Evolutionary conservation across 441 rosid species (phyloP), one percentile per base, ranked within the genome.

Genomic region (Iberis amara): DNA sequence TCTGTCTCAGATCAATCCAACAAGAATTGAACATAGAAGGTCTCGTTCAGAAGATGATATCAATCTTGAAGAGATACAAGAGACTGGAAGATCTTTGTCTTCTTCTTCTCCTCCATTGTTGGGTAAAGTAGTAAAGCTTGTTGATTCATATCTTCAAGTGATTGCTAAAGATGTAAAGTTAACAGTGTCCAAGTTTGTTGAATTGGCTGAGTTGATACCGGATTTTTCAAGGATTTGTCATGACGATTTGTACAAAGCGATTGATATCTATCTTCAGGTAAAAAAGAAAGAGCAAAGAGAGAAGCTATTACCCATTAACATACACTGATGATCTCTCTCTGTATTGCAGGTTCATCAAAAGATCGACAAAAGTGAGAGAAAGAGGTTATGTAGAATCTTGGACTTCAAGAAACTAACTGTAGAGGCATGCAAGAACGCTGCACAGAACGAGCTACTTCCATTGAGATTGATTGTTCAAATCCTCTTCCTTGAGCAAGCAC

Each of bases 41-140:
- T 91, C 96, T 4, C 77, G 81, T 28, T 91, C 96, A 0, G 95
- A 94, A 1, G 96, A 90, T 67, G 82, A 85, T 59, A 81, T 86
- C 23, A 75, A 79, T 62, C 51, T 77, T 14, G 59, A 64, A 5
- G 96, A 81, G 71, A 80, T 85, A 59, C 96, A 85, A 32, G 96
- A 82, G 62, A 79, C 84, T 42, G 71, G 95, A 55, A 73, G 90
- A 58, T 78, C 86, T 48, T 2, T 48, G 1, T 77, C 86, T 69
- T 74, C 83, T 33, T 75, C 84, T 54, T 78, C 82, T 10, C 76
- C 79, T 59, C 70, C 85, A 41, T 69, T 81, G 45, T 78, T 78
- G 68, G 38, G 68, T 32, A 83, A 80, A 64, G 85, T 83, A 4
- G 83, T 85, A 49, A 83, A 78, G 68, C 78, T 80, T 48, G 71